A percentile compares a stretch with the other conserved stretches of the same genome.
Conservation (phyloP, 768 basidiomycete genomes). For the Rhodotorula diobovata region DNA sequence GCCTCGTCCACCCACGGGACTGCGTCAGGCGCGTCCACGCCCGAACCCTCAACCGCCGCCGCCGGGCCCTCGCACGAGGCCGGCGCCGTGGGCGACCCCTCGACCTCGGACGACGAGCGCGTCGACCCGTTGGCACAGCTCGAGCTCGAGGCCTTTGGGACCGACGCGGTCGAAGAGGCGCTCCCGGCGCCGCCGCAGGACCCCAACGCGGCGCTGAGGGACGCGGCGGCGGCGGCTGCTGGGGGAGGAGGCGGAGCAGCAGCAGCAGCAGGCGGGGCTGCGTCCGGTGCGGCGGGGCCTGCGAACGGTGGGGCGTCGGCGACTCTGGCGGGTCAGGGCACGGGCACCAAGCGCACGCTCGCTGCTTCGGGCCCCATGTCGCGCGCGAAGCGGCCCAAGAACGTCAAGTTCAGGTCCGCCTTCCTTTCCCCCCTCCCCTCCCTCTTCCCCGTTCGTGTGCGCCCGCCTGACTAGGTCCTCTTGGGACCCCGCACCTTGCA, state of each 20-base stretch:
- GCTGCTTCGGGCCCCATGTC: conserved; percentile 30
- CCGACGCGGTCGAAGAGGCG: conserved; percentile 15
- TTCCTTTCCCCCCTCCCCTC: neutral
- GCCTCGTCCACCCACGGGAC: neutral
- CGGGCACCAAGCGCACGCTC: conserved; percentile 9
- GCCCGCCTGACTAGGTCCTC: no score
- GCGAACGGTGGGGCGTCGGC: no score
- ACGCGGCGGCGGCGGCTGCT: neutral
- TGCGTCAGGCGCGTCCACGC: neutral
- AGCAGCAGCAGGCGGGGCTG: no score
- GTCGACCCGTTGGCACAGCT: conserved; percentile 24
- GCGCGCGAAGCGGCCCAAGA: conserved; percentile 40
- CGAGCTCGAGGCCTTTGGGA: conserved; percentile 25
- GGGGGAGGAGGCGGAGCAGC: neutral
- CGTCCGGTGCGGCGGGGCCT: neutral
- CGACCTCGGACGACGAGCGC: neutral
- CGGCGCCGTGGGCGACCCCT: neutral
- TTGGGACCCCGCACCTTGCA: neutral
- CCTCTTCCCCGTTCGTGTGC: neutral
- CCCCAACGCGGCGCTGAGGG: conserved; percentile 5
- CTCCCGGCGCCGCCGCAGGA: conserved; percentile 24
- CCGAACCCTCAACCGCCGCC: neutral
- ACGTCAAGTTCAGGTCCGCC: conserved; percentile 38
- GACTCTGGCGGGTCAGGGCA: neutral
- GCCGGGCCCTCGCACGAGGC: neutral